These are phyloP conservation scores for Scopulariopsis brevicaulis DNA, from an alignment of 2,329 filamentous ascomycete species.

Conservation along the genomic window DNA sequence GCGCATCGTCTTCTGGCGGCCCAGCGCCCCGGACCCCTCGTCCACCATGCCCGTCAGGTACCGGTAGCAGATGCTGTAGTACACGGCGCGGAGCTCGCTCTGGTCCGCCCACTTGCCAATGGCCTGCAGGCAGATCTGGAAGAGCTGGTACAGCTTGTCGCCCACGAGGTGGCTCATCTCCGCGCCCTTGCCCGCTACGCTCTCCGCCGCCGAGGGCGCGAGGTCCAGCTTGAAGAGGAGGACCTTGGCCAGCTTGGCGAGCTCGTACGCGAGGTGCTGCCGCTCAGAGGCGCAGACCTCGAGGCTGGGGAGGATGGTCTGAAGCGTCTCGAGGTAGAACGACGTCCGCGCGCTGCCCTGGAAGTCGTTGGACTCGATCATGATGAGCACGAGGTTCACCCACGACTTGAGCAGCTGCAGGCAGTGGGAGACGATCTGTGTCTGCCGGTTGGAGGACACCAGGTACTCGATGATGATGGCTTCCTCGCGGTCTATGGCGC, in stretches of 20 bases:
- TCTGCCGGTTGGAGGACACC: conserved; percentile 50
- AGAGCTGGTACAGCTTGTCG: conserved; percentile 84
- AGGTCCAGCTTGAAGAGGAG: conserved; percentile 63
- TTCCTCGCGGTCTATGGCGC: conserved; percentile 45
- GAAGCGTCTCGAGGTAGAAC: conserved; percentile 76
- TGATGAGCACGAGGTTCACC: conserved; percentile 73
- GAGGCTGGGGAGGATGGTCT: conserved; percentile 78
- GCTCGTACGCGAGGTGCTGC: conserved; percentile 57
- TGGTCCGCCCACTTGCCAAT: conserved; percentile 64
- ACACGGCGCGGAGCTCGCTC: conserved; percentile 64
- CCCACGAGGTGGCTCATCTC: conserved; percentile 62
- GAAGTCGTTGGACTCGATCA: conserved; percentile 74
- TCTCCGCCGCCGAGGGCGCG: conserved; percentile 17
- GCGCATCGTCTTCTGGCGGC: conserved; percentile 55
- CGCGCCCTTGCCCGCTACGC: conserved; percentile 27
- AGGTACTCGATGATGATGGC: conserved; percentile 49
- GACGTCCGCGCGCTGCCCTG: conserved; percentile 59
- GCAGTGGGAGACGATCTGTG: conserved; percentile 43
- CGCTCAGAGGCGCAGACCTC: conserved; percentile 64
- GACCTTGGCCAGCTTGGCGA: conserved; percentile 65
- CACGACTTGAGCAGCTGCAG: conserved; percentile 68
- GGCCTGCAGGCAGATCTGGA: conserved; percentile 74
- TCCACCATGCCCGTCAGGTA: conserved; percentile 64
- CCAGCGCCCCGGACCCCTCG: conserved; percentile 30
- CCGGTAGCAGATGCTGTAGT: conserved; percentile 85